A percentile compares a stretch with the other conserved stretches of the same genome.
These are phyloP conservation scores for Pyracantha coccinea DNA, from an alignment of 331 rosid species.

Conservation along the genomic window DNA sequence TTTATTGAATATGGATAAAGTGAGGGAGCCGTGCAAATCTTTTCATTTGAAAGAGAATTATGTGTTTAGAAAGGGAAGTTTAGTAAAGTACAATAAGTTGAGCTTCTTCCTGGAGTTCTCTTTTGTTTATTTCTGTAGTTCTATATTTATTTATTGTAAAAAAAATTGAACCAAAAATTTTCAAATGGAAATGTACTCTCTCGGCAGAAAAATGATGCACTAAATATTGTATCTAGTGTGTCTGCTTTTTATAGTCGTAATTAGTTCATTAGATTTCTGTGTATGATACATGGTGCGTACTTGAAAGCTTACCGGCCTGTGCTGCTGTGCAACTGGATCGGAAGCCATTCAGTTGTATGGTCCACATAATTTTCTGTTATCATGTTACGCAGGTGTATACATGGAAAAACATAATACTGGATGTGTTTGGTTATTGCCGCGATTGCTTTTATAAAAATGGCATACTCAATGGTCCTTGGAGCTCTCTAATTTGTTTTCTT, in stretches of 20 bases:
- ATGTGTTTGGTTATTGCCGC: slow-evolving; percentile 1
- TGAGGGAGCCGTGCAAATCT: background rate
- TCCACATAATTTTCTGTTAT: background rate
- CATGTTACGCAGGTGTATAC: background rate
- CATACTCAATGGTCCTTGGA: background rate
- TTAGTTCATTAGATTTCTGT: background rate
- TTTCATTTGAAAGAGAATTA: background rate
- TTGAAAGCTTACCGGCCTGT: background rate
- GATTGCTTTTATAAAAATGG: background rate
- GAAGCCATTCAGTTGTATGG: background rate
- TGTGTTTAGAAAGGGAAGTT: background rate
- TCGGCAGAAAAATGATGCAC: background rate
- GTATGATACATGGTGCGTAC: background rate
- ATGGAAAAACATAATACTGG: background rate
- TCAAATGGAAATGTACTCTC: background rate
- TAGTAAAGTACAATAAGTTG: background rate
- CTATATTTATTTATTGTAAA: background rate
- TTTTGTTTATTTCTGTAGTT: background rate
- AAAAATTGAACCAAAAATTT: background rate
- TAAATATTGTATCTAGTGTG: background rate
- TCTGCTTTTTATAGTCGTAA: background rate
- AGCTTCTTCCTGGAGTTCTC: background rate
- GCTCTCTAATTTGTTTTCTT: background rate
- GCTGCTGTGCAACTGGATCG: background rate
- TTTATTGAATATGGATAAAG: background rate